Base-by-base conservation (phyloP, 345 rosid species). In the Noccaea caerulescens region DNA sequence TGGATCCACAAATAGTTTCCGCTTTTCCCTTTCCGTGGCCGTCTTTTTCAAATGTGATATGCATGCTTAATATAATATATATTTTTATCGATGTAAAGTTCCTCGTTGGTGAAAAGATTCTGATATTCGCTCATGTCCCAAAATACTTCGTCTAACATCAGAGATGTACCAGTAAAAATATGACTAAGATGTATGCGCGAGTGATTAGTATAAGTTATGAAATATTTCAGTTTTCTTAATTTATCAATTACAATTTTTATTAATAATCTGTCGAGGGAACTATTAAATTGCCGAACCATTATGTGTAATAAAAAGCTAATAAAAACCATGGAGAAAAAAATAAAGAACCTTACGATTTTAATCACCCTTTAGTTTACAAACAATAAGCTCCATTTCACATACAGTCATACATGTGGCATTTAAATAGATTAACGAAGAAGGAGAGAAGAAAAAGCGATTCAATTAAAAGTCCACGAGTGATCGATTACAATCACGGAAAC, bases 401-500 rank as follows among this genome's bases (percentile, higher is more conserved):
- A 60, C 20, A 60, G 42, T 25, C 66, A 34, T 33, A 33, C 10
- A 32, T 47, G 43, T 46, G 32, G 6, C 18, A 63, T 18, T 23
- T 16, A 44, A 52, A 27, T 62, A 4, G 18, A 64, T 20, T 20
- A 34, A 43, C 52, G 52, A 43, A 43, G 52, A 43, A 30, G 66
- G 39, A 46, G 8, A 47, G 11, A 47, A 47, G 32, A 52, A 69
- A 36, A 68, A 44, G 57, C 58, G 33, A 37, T 68, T 60, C n/a
- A 60, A 44, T 46, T 34, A 8, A 74, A 68, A 68, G 18, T 73
- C 20, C 51, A 60, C 25, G 33, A 66, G n/a, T 38, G 23, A 56
- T 65, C 36, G 71, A 66, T 58, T 66, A 58, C 77, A 73, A 73
- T 10, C 38, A 66, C 61, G 61, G 61, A 20, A 60, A 68, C 53